These are phyloP conservation scores for Fusarium humuli DNA, from an alignment of 2,329 filamentous ascomycete species.

Conservation along the genomic window DNA sequence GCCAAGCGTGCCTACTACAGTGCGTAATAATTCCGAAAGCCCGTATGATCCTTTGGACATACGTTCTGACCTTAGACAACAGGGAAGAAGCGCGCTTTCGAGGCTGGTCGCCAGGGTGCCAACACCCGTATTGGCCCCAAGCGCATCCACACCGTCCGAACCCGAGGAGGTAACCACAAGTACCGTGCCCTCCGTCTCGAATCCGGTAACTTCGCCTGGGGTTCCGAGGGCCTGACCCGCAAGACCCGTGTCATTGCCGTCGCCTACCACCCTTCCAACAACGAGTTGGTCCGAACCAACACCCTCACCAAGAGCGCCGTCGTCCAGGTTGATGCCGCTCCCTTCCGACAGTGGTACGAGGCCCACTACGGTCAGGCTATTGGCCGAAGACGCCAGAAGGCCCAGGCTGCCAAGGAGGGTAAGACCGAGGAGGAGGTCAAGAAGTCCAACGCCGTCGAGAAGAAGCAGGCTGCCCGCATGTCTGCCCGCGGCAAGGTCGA, in stretches of 20 bases:
- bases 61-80: constrained; percentile 80
- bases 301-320: constrained; percentile 99
- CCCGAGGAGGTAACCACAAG: constrained; percentile 98
- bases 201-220: constrained; percentile 99
- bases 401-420: constrained; percentile 70
- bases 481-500: constrained; percentile 93
- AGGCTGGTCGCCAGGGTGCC: constrained; percentile 98
- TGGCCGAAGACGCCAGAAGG: constrained; percentile 91
- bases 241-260: constrained; percentile 99
- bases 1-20: constrained; percentile 96
- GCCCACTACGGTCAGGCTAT: constrained; percentile 95
- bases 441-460: constrained; percentile 96
- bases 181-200: constrained; percentile 99
- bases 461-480: constrained; percentile 93
- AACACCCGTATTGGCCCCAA: constrained; percentile 99
- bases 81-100: constrained; percentile 98
- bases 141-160: constrained; percentile 96
- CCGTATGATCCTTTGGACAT: constrained; percentile 71
- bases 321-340: constrained; percentile 97
- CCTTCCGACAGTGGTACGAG: constrained; percentile 99
- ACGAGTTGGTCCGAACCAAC: constrained; percentile 99
- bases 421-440: constrained; percentile 77
- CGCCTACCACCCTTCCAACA: constrained; percentile 99
- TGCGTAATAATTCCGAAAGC: constrained; percentile 74
- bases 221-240: constrained; percentile 96